phyloP scores from a whole-genome alignment of 495 filamentous ascomycete genomes.

The Emericellopsis terricola region DNA sequence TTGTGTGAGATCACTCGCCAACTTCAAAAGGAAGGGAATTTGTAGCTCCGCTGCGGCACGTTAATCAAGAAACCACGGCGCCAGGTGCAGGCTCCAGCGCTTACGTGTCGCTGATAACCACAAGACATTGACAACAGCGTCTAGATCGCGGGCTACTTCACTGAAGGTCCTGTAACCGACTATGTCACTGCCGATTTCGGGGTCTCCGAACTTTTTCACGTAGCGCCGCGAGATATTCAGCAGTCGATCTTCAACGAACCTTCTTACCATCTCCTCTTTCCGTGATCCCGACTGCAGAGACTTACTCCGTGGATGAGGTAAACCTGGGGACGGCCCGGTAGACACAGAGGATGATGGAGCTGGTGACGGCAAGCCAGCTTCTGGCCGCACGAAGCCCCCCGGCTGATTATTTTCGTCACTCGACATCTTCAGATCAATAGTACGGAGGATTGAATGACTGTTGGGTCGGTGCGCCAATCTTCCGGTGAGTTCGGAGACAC shows the following conservation, averaged over 20 bases:
- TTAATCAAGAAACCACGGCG: background rate
- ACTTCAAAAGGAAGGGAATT: slow-evolving; percentile 60
- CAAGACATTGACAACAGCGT: slow-evolving; percentile 52
- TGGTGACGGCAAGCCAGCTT: slow-evolving; percentile 29
- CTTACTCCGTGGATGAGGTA: slow-evolving; percentile 45
- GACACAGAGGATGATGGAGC: slow-evolving; percentile 32
- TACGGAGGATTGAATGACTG: too few relatives aligned
- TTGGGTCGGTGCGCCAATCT: too few relatives aligned
- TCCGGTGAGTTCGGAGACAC: too few relatives aligned
- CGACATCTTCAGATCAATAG: too few relatives aligned
- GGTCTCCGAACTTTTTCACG: slow-evolving; percentile 51
- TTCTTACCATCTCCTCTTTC: slow-evolving; percentile 61
- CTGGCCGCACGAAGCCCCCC: slow-evolving; percentile 14
- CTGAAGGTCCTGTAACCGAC: slow-evolving; percentile 49
- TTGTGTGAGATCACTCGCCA: slow-evolving; percentile 48
- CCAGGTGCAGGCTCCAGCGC: slow-evolving; percentile 11
- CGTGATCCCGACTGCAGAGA: slow-evolving; percentile 50
- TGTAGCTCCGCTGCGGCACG: slow-evolving; percentile 49
- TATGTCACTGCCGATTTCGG: slow-evolving; percentile 31
- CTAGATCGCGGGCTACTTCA: slow-evolving; percentile 52
- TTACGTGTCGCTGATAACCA: slow-evolving; percentile 73
- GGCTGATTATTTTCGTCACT: background rate
- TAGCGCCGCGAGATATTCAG: slow-evolving; percentile 48
- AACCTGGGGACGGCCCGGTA: slow-evolving; percentile 17
- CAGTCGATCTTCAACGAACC: slow-evolving; percentile 46